Percentiles rank a stretch among this genome's conserved stretches.
Evolutionary conservation across 1,284 basidiomycete species (phyloP).

Genomic region (Vanrija sp.): DNA sequence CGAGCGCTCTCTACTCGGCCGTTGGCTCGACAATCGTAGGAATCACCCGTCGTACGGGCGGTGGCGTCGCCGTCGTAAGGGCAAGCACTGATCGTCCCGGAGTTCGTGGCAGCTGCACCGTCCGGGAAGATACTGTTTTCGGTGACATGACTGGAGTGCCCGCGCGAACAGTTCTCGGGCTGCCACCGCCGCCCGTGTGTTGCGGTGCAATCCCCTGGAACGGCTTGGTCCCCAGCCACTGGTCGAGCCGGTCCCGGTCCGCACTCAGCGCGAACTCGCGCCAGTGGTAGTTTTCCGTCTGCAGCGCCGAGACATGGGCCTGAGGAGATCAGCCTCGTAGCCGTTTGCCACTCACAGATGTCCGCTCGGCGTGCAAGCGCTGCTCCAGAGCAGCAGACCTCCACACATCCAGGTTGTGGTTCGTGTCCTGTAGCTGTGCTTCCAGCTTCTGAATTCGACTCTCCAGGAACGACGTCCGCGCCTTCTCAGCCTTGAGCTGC

Average conservation of each 20-base stretch:
- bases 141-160: not conserved
- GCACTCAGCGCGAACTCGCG: constrained; percentile 22
- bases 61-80: not conserved
- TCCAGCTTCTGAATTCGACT: constrained; percentile 9
- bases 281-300: constrained; percentile 22
- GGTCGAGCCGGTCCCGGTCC: constrained; percentile 14
- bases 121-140: not conserved
- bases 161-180: not conserved
- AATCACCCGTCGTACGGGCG: not conserved
- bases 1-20: too few species aligned
- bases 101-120: not conserved
- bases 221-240: constrained; percentile 12
- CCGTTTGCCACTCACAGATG: constrained; percentile 4
- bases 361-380: constrained; percentile 15
- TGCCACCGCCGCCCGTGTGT: too few species aligned
- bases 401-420: constrained; percentile 17
- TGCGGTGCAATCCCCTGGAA: constrained; percentile 7
- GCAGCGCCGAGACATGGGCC: constrained; percentile 16
- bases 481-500: constrained; percentile 18
- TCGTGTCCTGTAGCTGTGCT: constrained; percentile 7
- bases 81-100: not conserved
- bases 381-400: constrained; percentile 15
- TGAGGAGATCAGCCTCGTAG: not conserved
- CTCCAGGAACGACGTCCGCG: constrained; percentile 14
- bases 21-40: not conserved